Conservation (phyloP, 164 flowering plant species). For the Chimonanthus salicifolius region DNA sequence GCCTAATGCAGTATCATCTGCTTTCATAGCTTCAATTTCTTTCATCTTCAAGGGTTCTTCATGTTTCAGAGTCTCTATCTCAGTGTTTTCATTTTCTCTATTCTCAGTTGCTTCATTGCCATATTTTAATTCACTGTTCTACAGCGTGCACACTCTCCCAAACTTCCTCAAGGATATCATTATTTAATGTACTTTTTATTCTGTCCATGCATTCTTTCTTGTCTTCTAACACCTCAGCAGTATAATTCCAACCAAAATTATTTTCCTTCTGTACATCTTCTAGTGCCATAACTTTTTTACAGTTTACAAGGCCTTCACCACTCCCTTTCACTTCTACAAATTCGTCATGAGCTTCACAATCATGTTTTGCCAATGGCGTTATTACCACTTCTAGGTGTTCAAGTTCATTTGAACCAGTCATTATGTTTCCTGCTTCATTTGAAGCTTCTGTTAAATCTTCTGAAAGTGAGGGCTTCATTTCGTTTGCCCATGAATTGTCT, state of each 20-base stretch:
- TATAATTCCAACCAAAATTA: too few relatives aligned
- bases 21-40: background rate
- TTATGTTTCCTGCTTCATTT: background rate
- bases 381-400: background rate
- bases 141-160: background rate
- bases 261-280: background rate
- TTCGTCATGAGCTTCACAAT: background rate
- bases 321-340: background rate
- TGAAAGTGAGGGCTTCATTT: background rate
- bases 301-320: background rate
- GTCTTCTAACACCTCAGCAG: too few relatives aligned
- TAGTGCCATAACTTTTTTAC: background rate
- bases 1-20: background rate
- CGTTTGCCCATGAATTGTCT: background rate
- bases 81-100: background rate
- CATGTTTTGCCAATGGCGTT: background rate
- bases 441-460: background rate
- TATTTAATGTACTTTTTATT: background rate
- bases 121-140: background rate
- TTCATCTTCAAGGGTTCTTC: background rate
- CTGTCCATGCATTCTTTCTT: background rate
- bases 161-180: background rate
- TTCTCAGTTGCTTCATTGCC: background rate
- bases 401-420: too few relatives aligned
- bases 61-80: background rate